Conservation (phyloP, 2,329 filamentous ascomycete species). For the Talaromyces amestolkiae region DNA sequence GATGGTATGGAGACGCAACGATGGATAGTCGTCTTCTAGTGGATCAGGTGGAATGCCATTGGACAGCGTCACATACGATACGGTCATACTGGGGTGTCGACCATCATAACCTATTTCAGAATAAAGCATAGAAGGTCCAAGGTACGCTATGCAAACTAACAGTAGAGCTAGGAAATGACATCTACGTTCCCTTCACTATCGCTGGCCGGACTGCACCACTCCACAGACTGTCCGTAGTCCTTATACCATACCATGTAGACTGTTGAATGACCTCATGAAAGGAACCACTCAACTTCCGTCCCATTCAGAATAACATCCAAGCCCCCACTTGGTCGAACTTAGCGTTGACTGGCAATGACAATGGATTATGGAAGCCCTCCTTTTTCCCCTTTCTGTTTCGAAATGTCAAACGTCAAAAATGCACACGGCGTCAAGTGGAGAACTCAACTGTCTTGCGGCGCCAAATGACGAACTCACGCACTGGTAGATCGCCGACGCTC, state of each 20-base stretch:
- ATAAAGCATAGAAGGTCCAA: not conserved
- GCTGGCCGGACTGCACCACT: not conserved
- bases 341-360: not conserved
- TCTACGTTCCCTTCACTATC: not conserved
- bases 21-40: not conserved
- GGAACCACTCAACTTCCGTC: not conserved
- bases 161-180: not conserved
- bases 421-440: not conserved
- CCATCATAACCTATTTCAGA: too few relatives aligned
- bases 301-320: not conserved
- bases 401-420: not conserved
- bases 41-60: not conserved
- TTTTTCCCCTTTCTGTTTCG: not conserved
- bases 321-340: not conserved
- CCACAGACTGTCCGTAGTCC: not conserved
- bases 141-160: not conserved
- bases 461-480: slow-evolving; percentile 4
- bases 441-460: not conserved
- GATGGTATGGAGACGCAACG: not conserved
- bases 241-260: not conserved
- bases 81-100: slow-evolving; percentile 1
- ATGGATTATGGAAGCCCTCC: not conserved
- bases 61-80: not conserved
- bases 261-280: slow-evolving; percentile 4
- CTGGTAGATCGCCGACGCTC: not conserved